These are phyloP conservation scores for Rhodomyrtus psidioides DNA, from an alignment of 441 rosid genomes.

Conservation along the genomic window DNA sequence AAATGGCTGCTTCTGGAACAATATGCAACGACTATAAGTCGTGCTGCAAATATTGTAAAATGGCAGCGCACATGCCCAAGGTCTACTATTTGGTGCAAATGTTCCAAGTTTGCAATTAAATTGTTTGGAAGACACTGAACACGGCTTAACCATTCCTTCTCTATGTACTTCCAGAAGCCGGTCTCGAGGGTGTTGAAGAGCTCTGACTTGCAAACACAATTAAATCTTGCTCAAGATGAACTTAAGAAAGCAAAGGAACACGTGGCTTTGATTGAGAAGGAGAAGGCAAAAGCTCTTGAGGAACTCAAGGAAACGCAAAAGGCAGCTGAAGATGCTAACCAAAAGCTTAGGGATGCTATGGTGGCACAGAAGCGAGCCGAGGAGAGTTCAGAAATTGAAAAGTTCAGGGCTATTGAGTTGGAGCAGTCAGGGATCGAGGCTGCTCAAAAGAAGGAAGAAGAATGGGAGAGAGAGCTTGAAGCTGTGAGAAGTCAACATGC, in stretches of 20 bases:
- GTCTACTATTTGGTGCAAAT: not conserved
- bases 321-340: slow-evolving; percentile 54
- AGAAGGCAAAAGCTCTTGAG: slow-evolving; percentile 50
- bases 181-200: slow-evolving; percentile 42
- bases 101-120: not conserved
- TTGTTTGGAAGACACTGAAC: not conserved
- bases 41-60: not conserved
- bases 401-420: slow-evolving; percentile 73
- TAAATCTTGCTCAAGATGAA: slow-evolving; percentile 62
- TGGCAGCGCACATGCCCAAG: not conserved
- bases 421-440: slow-evolving; percentile 88
- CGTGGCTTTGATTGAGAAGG: slow-evolving; percentile 57
- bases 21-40: not conserved
- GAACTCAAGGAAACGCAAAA: slow-evolving; percentile 68
- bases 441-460: slow-evolving; percentile 61
- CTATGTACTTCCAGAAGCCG: slow-evolving; percentile 39
- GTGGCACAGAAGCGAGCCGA: slow-evolving; percentile 80
- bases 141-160: not conserved
- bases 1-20: not conserved
- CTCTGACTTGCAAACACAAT: slow-evolving; percentile 55
- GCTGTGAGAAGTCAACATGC: slow-evolving; percentile 74
- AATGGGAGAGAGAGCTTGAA: slow-evolving; percentile 66
- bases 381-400: slow-evolving; percentile 72
- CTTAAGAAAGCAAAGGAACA: slow-evolving; percentile 76
- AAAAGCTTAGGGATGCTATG: slow-evolving; percentile 73